Evolutionary conservation across 306 rosid species (phyloP), one percentile per base, ranked within the genome.

Genomic region (Gastrolobium villosum): DNA sequence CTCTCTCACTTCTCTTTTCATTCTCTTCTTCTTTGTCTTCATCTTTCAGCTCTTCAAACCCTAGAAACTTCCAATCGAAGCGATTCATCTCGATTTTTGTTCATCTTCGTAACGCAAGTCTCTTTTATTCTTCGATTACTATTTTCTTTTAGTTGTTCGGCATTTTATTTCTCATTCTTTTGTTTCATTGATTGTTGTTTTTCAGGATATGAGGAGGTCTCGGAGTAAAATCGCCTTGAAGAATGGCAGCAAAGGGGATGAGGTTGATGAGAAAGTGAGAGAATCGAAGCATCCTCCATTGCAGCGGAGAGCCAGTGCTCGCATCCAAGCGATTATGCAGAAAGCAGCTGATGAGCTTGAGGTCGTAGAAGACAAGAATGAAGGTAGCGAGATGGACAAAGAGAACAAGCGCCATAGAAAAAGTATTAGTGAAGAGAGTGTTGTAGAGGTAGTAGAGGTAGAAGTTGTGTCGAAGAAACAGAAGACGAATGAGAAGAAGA

Each of bases 251-350:
- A 62, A 61, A 7, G 11, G 10, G 13, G 81, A 3, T 31, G 62
- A 32, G 37, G 44, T 4, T 10, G 43, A 31, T 0, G 74, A 46
- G 55, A 40, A 26, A n/a, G 4, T 5, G 6, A 10, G 9, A 61
- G 41, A 67, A 2, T 3, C 34, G 72, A 63, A 48, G 11, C 35
- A 2, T 0, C 4, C 79, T 7, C 48, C 82, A 31, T 11, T 60
- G 64, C 74, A 57, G 53, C 76, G 87, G 46, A 83, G 94, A 77
- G 34, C 61, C 26, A 90, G 94, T 5, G 70, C 89, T 49, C 62
- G 96, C 28, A 79, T 88, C 39, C 82, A 84, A 60, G 82, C 77
- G 0, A 57, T 35, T 1, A 66, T 76, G 37, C 81, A 68, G n/a
- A 83, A 71, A 10, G 81, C 67, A 4, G 84, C 75, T 10, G 79